Base-by-base conservation (phyloP, 768 basidiomycete species). In the Amanita thiersii region DNA sequence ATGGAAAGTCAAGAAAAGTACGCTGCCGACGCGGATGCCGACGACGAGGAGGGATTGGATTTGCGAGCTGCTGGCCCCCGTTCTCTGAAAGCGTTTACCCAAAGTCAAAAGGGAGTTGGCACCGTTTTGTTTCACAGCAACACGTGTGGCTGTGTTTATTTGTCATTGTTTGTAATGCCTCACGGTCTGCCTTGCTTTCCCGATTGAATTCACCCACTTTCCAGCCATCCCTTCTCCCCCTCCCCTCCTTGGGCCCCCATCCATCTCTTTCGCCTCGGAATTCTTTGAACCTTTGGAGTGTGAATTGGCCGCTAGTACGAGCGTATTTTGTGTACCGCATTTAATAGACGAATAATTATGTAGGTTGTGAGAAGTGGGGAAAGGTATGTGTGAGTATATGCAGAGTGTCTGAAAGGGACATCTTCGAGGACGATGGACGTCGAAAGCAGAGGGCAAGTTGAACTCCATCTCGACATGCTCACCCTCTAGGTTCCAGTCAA, bases 131-230 rank as follows among this genome's bases (percentile, higher is more conserved):
- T 43, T 47, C 45, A 37, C 39, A 33, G 15, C 11, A 28, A 33
- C n/a, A 32, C 14, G 44, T 26, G 46, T 47, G 46, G 46, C 46
- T 14, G 46, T 47, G 46, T 35, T 21, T 47, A 14, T 47, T 47
- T 47, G 46, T 18, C 8, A 1, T 2, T 47, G 34, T 47, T 47
- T 35, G 19, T 28, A 18, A 24, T 33, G 14, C 37, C 14, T 20
- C 28, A 28, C 40, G 28, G 15, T 41, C 31, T 36, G 35, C 40
- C 46, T 12, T 37, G 21, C 29, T 35, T 34, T 39, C 20, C 40
- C 40, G 35, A 37, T 37, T 23, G 28, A 20, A 25, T 24, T 25
- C 40, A 24, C 33, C 24, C 40, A 14, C 40, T 30, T 26, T n/a
- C n/a, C 40, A 42, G 32, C 30, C 38, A 39, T 5, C 12, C 40